Evolutionary conservation across 2,329 filamentous ascomycete species (phyloP).

Genomic region (Monilinia polystroma): DNA sequence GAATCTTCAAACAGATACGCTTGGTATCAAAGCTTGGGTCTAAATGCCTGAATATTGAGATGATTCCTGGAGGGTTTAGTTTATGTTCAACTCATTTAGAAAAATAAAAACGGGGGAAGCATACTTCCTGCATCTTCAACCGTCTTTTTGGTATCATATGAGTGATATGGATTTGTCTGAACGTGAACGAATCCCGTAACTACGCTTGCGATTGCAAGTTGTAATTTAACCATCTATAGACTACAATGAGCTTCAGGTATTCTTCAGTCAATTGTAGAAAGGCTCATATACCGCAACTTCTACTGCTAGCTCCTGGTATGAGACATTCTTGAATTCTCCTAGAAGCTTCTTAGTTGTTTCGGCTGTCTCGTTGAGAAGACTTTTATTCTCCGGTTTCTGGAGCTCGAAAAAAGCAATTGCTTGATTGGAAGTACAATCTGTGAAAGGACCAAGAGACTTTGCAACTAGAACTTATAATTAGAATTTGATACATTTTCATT

Average conservation of each 20-base stretch:
- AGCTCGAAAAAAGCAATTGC: slow-evolving; percentile 53
- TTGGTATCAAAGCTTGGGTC: slow-evolving; percentile 46
- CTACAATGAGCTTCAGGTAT: neutral
- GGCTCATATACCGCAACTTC: slow-evolving; percentile 51
- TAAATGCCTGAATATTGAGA: slow-evolving; percentile 48
- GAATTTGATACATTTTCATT: neutral
- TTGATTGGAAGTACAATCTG: slow-evolving; percentile 56
- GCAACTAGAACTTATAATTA: slow-evolving; percentile 42
- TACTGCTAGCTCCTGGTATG: slow-evolving; percentile 51
- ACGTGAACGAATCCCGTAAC: slow-evolving; percentile 55
- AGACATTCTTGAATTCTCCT: slow-evolving; percentile 39
- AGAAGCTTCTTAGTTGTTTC: slow-evolving; percentile 40
- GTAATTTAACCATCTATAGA: slow-evolving; percentile 54
- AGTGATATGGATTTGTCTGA: slow-evolving; percentile 58
- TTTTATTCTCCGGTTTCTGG: slow-evolving; percentile 43
- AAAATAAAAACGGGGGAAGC: slow-evolving; percentile 24
- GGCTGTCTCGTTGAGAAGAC: slow-evolving; percentile 43
- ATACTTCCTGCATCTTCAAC: slow-evolving; percentile 52
- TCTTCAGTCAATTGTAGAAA: neutral
- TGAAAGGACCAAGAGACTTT: slow-evolving; percentile 48
- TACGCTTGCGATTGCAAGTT: slow-evolving; percentile 50
- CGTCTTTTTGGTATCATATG: slow-evolving; percentile 51
- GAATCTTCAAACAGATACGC: slow-evolving; percentile 62
- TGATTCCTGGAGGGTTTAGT: slow-evolving; percentile 46
- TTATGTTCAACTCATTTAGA: no score